These are phyloP conservation scores for Ceratocystis cacaofunesta DNA, from an alignment of 2,329 filamentous ascomycete species.

Conservation along the genomic window DNA sequence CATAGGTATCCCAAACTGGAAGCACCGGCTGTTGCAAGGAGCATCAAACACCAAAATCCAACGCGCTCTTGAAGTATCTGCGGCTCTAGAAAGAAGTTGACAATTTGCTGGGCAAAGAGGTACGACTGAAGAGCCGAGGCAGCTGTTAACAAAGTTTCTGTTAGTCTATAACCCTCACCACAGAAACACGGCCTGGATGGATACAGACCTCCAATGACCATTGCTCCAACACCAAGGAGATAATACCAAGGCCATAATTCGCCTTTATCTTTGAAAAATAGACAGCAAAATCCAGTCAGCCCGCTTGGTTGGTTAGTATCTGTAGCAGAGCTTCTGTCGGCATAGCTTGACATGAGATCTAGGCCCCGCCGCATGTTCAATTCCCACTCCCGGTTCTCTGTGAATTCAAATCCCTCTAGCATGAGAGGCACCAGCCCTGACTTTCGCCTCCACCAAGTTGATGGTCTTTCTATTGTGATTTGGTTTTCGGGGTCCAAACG, in stretches of 20 bases:
- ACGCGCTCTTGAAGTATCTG: conserved; percentile 5
- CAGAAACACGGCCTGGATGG: not conserved
- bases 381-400: conserved; percentile 13
- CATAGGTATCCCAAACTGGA: conserved; percentile 22
- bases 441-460: conserved; percentile 15
- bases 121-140: conserved; percentile 16
- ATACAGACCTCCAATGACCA: conserved; percentile 17
- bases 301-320: not conserved
- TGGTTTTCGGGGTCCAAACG: conserved; percentile 18
- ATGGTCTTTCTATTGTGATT: conserved; percentile 11
- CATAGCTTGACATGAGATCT: conserved; percentile 12
- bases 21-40: conserved; percentile 22
- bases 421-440: conserved; percentile 13
- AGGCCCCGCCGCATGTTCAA: conserved; percentile 11
- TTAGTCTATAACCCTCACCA: not conserved
- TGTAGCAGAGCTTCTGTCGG: not conserved
- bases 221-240: conserved; percentile 12
- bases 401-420: conserved; percentile 12
- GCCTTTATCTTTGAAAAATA: conserved; percentile 13
- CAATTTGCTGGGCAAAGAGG: conserved; percentile 17
- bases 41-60: conserved; percentile 24
- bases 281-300: conserved; percentile 12
- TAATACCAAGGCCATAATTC: conserved; percentile 17
- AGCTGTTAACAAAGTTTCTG: not conserved
- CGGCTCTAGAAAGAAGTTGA: conserved; percentile 12